Evolutionary conservation across 108 stramenopile species (phyloP).

Genomic region (Cyclotella atomus): DNA sequence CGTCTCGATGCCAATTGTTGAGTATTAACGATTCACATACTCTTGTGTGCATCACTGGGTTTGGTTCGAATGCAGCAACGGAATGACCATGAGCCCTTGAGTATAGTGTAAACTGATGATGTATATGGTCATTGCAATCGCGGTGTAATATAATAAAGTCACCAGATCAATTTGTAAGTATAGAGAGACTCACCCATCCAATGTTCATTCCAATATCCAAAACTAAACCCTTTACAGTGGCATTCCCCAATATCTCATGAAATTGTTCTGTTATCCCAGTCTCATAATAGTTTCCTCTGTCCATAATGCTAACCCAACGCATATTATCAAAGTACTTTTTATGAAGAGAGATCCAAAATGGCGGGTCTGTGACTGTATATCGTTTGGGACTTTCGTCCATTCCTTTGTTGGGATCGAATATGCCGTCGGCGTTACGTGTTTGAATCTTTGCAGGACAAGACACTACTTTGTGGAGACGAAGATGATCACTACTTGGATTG

Average conservation of each 20-base stretch:
- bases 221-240: conserved; percentile 1
- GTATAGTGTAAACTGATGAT: conserved; percentile 15
- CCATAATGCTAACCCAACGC: conserved; percentile 41
- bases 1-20: conserved; percentile 33
- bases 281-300: conserved; percentile 42
- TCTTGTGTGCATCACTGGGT: conserved; percentile 32
- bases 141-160: neutral
- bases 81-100: conserved; percentile 35
- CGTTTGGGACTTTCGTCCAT: conserved; percentile 2
- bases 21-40: conserved; percentile 36
- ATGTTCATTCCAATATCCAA: conserved; percentile 52
- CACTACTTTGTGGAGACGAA: too few relatives aligned
- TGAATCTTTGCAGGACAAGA: neutral
- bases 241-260: conserved; percentile 22
- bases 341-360: conserved; percentile 37
- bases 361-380: conserved; percentile 30
- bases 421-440: neutral
- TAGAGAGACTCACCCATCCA: conserved; percentile 25
- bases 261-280: conserved; percentile 30
- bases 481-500: too few relatives aligned
- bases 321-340: conserved; percentile 23
- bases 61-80: conserved; percentile 40
- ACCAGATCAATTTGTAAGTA: neutral
- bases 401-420: neutral
- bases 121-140: neutral